phyloP scores from a whole-genome alignment of 306 rosid genomes.

The Chamaecrista fasciculata region DNA sequence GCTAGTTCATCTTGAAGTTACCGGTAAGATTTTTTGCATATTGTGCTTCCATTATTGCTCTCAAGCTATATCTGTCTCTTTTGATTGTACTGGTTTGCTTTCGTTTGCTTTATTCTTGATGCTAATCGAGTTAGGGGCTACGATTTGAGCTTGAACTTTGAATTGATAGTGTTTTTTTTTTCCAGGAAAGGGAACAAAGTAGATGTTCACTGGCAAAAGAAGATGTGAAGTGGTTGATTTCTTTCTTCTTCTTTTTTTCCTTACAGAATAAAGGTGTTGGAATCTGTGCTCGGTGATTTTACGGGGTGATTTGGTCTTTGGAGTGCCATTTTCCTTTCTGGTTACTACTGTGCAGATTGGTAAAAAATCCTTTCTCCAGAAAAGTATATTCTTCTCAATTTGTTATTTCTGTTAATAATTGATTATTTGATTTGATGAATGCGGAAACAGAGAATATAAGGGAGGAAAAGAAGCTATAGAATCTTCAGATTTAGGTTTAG shows the following conservation, averaged over 20 bases:
- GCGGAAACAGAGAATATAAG: conserved; percentile 12
- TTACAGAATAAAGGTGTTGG: conserved; percentile 35
- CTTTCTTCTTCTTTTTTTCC: conserved; percentile 5
- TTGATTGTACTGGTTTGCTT: neutral
- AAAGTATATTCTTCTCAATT: conserved; percentile 27
- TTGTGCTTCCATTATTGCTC: neutral
- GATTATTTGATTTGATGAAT: conserved; percentile 6
- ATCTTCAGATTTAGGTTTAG: conserved; percentile 29
- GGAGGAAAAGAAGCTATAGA: neutral
- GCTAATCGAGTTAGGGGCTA: conserved; percentile 17
- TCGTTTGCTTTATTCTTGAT: conserved; percentile 1
- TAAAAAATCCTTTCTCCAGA: conserved; percentile 11
- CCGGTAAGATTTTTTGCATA: conserved; percentile 50
- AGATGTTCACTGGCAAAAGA: conserved; percentile 11
- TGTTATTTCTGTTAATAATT: conserved; percentile 8
- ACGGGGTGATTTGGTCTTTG: conserved; percentile 33
- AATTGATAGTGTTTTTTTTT: conserved; percentile 15
- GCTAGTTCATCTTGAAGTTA: conserved; percentile 26
- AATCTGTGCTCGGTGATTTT: conserved; percentile 38
- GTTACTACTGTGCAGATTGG: conserved; percentile 17
- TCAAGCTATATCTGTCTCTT: neutral
- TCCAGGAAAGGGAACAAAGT: conserved; percentile 24
- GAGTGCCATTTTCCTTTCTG: conserved; percentile 22
- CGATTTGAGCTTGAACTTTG: conserved; percentile 34
- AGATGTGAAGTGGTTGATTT: conserved; percentile 2